A percentile compares a stretch with the other conserved stretches of the same genome.
These are phyloP conservation scores for Leccinum broughii DNA, from an alignment of 768 basidiomycete genomes.

Conservation along the genomic window DNA sequence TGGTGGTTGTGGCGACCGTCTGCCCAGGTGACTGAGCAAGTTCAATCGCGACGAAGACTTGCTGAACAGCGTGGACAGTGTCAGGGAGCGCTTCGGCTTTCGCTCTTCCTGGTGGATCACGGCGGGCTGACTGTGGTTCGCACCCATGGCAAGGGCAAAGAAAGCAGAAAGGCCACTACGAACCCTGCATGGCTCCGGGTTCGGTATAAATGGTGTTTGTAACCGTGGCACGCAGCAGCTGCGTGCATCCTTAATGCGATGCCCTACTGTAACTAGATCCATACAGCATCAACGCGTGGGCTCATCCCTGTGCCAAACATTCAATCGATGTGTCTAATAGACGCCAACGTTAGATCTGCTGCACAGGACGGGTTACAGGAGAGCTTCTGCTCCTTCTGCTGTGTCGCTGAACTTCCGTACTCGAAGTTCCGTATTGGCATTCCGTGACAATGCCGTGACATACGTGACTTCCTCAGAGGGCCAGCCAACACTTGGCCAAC, in stretches of 20 bases:
- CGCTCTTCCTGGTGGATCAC: slow-evolving; percentile 23
- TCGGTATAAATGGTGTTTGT: slow-evolving; percentile 23
- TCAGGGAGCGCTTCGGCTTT: slow-evolving; percentile 25
- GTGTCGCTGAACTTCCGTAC: neutral
- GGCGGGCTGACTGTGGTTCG: slow-evolving; percentile 28
- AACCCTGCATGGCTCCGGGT: slow-evolving; percentile 17
- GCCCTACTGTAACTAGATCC: slow-evolving; percentile 6
- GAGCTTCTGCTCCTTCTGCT: neutral
- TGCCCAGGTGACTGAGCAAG: slow-evolving; percentile 26
- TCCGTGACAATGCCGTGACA: slow-evolving; percentile 1
- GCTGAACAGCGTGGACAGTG: slow-evolving; percentile 25
- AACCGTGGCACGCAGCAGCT: slow-evolving; percentile 18
- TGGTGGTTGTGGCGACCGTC: slow-evolving; percentile 32
- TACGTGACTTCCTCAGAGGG: slow-evolving; percentile 1
- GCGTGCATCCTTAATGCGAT: slow-evolving; percentile 29
- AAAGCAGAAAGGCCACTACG: neutral
- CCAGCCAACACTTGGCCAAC: too few species aligned
- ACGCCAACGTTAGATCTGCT: slow-evolving; percentile 8
- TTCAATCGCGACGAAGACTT: slow-evolving; percentile 32
- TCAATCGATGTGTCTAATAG: slow-evolving; percentile 3
- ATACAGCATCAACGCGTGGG: slow-evolving; percentile 15
- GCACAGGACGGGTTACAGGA: slow-evolving; percentile 7
- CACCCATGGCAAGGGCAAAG: slow-evolving; percentile 23
- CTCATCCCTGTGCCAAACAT: slow-evolving; percentile 11
- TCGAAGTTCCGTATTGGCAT: neutral